A percentile compares a stretch with the other conserved stretches of the same genome.
These are phyloP conservation scores for Lathyrus sativus DNA, from an alignment of 306 rosid genomes.

Conservation along the genomic window DNA sequence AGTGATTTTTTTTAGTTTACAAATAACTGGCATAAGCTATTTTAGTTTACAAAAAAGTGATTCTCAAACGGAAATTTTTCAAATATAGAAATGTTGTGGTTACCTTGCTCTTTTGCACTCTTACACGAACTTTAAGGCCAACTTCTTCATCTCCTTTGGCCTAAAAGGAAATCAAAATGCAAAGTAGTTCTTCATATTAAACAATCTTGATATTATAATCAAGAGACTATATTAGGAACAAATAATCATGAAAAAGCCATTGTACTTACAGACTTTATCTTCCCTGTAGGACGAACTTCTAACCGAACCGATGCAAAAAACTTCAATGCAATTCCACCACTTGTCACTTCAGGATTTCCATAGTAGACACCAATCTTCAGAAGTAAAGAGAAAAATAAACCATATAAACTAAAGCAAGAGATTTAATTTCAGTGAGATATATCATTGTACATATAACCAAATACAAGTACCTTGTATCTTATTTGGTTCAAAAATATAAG, in stretches of 20 bases:
- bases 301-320: conserved; percentile 97
- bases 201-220: conserved; percentile 13
- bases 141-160: conserved; percentile 96
- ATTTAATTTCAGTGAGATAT: conserved; percentile 8
- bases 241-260: conserved; percentile 26
- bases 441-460: conserved; percentile 14
- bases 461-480: conserved; percentile 93
- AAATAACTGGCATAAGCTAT: not conserved
- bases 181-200: conserved; percentile 31
- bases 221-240: conserved; percentile 21
- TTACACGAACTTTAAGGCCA: conserved; percentile 86
- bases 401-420: conserved; percentile 23
- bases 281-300: conserved; percentile 92
- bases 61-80: conserved; percentile 3
- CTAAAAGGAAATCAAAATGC: conserved; percentile 49
- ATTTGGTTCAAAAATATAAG: conserved; percentile 93
- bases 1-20: not conserved
- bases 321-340: conserved; percentile 98
- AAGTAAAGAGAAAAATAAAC: conserved; percentile 40
- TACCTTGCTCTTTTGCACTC: conserved; percentile 99
- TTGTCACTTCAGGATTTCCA: conserved; percentile 99
- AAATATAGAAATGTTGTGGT: conserved; percentile 30
- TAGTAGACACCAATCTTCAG: conserved; percentile 90
- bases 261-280: conserved; percentile 95
- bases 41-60: not conserved